phyloP scores from a whole-genome alignment of 805 yeast species.

The Barnettozyma botsteinii region DNA sequence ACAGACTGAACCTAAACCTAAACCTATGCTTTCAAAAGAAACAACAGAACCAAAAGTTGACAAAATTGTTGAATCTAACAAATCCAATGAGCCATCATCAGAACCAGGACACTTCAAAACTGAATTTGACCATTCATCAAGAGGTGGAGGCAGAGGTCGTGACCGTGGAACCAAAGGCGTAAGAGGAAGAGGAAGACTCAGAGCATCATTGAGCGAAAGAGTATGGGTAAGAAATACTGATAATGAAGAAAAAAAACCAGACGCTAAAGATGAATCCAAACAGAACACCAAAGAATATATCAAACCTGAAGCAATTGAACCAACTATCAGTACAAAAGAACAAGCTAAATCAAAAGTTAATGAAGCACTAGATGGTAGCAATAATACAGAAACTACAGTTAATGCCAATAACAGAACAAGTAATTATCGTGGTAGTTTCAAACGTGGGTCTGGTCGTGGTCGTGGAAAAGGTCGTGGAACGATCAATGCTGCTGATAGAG shows the following conservation, averaged over 20 bases:
- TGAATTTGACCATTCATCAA: too few species aligned
- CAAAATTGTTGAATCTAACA: not conserved
- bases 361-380: too few species aligned
- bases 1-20: too few species aligned
- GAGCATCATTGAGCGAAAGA: not conserved
- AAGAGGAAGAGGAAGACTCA: constrained; percentile 6
- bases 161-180: not conserved
- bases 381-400: not conserved
- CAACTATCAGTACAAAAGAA: not conserved
- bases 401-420: not conserved
- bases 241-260: not conserved
- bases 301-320: not conserved
- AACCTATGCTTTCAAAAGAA: not conserved
- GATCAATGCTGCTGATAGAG: constrained; percentile 2
- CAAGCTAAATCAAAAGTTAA: not conserved
- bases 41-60: not conserved
- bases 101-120: too few species aligned
- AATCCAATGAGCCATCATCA: too few species aligned
- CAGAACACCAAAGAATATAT: not conserved
- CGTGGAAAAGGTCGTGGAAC: constrained; percentile 2
- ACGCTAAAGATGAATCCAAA: not conserved
- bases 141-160: constrained; percentile 10
- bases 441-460: constrained; percentile 10
- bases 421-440: constrained; percentile 3
- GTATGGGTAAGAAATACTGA: constrained; percentile 2